Evolutionary conservation across 345 rosid species (phyloP).

Genomic region (Pelargonium nanum): DNA sequence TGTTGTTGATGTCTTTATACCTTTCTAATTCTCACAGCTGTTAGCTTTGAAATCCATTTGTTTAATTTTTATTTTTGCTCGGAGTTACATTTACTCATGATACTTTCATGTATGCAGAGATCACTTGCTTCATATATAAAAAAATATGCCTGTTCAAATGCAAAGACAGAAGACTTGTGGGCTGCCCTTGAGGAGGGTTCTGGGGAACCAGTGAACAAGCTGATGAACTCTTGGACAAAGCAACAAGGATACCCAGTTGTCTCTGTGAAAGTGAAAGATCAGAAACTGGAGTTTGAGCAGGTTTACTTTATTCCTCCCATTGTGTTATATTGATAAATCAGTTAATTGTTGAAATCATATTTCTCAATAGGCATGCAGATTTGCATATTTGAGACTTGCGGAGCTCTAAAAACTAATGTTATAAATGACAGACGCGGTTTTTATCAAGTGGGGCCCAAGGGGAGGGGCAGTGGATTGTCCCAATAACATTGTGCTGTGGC

Average conservation of each 20-base stretch:
- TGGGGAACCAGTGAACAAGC: constrained; percentile 80
- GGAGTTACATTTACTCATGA: not conserved
- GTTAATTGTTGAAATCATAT: not conserved
- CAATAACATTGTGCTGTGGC: constrained; percentile 68
- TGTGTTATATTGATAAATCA: not conserved
- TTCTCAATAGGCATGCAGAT: not conserved
- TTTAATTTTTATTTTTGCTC: too few relatives aligned
- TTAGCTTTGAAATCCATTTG: too few relatives aligned
- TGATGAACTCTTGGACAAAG: constrained; percentile 92
- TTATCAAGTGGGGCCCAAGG: constrained; percentile 69
- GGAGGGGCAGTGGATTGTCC: constrained; percentile 96
- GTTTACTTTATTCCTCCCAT: constrained; percentile 19
- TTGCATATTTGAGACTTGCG: constrained; percentile 2
- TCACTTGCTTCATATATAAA: constrained; percentile 86
- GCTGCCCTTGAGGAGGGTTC: constrained; percentile 80
- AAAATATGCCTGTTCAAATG: constrained; percentile 65
- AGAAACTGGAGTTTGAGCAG: constrained; percentile 85
- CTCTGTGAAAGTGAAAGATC: constrained; percentile 54
- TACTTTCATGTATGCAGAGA: constrained; percentile 34
- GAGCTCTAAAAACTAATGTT: constrained; percentile 15
- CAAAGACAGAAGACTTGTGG: constrained; percentile 93
- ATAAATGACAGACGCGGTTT: constrained; percentile 65
- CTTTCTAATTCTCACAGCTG: too few relatives aligned
- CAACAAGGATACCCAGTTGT: constrained; percentile 89
- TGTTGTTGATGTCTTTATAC: too few relatives aligned